Evolutionary conservation across 2,329 filamentous ascomycete genomes (phyloP), one percentile per base, ranked within the genome.

Genomic region (Trichophyton simii): DNA sequence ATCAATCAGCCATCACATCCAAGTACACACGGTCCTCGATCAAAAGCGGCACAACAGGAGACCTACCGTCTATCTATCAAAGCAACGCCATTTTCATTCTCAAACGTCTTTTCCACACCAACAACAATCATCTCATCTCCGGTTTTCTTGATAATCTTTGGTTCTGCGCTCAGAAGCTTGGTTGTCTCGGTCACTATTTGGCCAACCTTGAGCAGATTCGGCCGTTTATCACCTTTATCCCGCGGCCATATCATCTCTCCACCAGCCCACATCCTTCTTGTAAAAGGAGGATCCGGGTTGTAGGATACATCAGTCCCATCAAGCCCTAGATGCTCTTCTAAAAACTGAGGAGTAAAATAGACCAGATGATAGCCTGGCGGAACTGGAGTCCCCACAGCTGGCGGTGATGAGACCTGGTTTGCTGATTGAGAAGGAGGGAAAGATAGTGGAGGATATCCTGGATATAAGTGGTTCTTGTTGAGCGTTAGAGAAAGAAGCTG

Each of bases 181-280:
- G 84, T 87, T 25, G 72, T 78, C 71, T 87, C 84, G 41, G 76
- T 78, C 0, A 80, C 80, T 20, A 76, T 71, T 63, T 85, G 80
- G 0, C 82, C 83, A 1, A 85, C 78, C 1, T 75, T 73, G 62
- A 86, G 68, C 18, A 69, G 64, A 65, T 78, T 76, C 28, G 69
- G 65, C 13, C 72, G 71, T 20, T 70, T 63, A 5, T 68, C 72
- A 18, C 69, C 61, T 3, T 59, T 62, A 8, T 57, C 63, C 11
- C 72, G 69, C 1, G 74, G 67, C 82, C 83, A 85, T 13, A 70
- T 68, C 71, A 87, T 81, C 61, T 77, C 75, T 0, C 85, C 85
- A 1, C 84, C 84, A 0, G 84, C 84, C 85, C 85, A 87, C 84
- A 87, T 87, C 11, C 84, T 77, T 34, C 84, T 72, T 1, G 82